These are phyloP conservation scores for Suhomyces yuchorum DNA, from an alignment of 1,139 yeast species.

Conservation along the genomic window DNA sequence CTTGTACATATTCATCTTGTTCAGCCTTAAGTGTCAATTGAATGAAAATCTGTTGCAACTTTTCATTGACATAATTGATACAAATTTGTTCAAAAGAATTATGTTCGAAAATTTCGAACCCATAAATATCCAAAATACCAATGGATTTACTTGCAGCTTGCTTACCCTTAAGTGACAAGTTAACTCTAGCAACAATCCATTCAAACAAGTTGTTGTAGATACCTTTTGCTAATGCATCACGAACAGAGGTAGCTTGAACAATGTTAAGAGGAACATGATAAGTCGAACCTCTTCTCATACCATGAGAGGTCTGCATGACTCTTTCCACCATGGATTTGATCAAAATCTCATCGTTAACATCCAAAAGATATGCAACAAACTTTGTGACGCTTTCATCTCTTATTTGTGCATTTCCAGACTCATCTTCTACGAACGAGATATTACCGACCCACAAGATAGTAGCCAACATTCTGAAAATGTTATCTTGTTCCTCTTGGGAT, in stretches of 20 bases:
- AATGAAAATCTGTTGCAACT: constrained; percentile 94
- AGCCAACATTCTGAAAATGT: constrained; percentile 82
- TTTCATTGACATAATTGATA: constrained; percentile 95
- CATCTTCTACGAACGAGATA: constrained; percentile 81
- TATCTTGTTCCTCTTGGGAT: constrained; percentile 79
- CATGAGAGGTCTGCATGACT: constrained; percentile 86
- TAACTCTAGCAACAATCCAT: constrained; percentile 97
- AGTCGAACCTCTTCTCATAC: constrained; percentile 85
- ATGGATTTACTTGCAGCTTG: constrained; percentile 62
- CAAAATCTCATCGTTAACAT: constrained; percentile 71
- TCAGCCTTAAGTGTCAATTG: constrained; percentile 94
- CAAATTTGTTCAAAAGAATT: constrained; percentile 97
- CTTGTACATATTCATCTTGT: constrained; percentile 95
- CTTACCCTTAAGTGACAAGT: constrained; percentile 54
- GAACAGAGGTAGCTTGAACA: constrained; percentile 91
- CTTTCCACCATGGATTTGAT: constrained; percentile 74
- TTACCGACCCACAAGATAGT: constrained; percentile 95
- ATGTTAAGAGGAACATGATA: constrained; percentile 92
- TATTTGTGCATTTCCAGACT: constrained; percentile 79
- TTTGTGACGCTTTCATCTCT: constrained; percentile 87
- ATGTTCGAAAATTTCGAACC: constrained; percentile 96
- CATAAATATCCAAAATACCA: constrained; percentile 97
- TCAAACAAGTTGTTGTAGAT: constrained; percentile 90
- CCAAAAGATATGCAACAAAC: constrained; percentile 88
- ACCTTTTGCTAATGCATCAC: constrained; percentile 95